These are phyloP conservation scores for Tetrapisispora iriomotensis DNA, from an alignment of 805 yeast genomes.

Conservation along the genomic window DNA sequence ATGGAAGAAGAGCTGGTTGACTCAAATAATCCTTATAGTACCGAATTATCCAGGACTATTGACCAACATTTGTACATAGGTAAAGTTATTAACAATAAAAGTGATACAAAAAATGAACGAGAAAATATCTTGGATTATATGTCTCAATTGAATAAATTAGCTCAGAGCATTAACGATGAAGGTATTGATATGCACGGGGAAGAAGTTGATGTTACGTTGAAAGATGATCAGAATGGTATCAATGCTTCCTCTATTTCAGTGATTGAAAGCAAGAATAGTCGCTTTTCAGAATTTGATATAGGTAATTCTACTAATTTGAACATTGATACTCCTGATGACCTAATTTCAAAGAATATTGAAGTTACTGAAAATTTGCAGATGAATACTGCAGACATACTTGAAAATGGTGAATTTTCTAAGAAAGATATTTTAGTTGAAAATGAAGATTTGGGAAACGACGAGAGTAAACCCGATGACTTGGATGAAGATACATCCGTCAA, in stretches of 20 bases:
- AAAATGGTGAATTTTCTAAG: too few relatives aligned
- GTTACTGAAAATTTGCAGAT: too few relatives aligned
- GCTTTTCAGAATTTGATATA: background rate
- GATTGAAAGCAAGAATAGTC: background rate
- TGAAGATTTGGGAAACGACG: too few relatives aligned
- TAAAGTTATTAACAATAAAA: background rate
- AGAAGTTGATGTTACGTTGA: too few relatives aligned
- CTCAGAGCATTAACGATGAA: background rate
- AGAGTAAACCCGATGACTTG: too few relatives aligned
- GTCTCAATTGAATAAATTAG: background rate
- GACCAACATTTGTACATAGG: background rate
- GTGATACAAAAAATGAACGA: background rate
- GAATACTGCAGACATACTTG: too few relatives aligned
- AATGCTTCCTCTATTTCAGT: background rate
- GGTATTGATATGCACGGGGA: background rate
- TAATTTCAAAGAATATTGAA: background rate
- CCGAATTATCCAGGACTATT: too few relatives aligned
- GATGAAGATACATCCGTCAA: too few relatives aligned
- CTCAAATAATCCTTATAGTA: too few relatives aligned
- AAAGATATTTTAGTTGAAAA: too few relatives aligned
- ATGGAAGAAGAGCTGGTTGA: too few relatives aligned
- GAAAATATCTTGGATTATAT: background rate
- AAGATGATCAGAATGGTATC: background rate
- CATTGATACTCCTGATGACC: background rate
- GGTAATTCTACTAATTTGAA: constrained; percentile 1